These are phyloP conservation scores for Aspergillus flavus DNA, from an alignment of 2,329 filamentous ascomycete genomes.

Conservation along the genomic window DNA sequence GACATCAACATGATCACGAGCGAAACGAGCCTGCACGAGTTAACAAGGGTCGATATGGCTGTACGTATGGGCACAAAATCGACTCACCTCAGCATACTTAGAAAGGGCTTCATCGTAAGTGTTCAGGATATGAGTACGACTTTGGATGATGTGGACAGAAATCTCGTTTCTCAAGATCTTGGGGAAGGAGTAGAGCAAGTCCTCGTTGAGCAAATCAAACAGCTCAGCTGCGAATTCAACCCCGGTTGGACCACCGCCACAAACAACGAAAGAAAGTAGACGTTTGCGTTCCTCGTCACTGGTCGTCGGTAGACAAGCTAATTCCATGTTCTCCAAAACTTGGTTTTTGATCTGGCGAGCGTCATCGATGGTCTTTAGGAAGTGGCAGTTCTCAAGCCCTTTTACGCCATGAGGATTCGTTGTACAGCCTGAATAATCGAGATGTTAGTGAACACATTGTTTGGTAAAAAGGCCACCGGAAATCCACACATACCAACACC, in stretches of 20 bases:
- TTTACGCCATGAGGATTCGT: slow-evolving; percentile 96
- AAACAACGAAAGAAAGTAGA: slow-evolving; percentile 92
- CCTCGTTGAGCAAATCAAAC: slow-evolving; percentile 94
- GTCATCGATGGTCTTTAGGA: slow-evolving; percentile 93
- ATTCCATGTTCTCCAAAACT: slow-evolving; percentile 85
- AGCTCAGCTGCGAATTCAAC: slow-evolving; percentile 97
- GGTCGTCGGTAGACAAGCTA: slow-evolving; percentile 90
- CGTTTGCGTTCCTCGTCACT: slow-evolving; percentile 82
- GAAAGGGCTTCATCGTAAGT: slow-evolving; percentile 96
- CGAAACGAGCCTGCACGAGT: slow-evolving; percentile 66
- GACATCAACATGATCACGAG: slow-evolving; percentile 87
- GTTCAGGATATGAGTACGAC: slow-evolving; percentile 91
- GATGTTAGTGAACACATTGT: neutral
- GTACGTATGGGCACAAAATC: neutral
- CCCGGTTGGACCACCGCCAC: slow-evolving; percentile 91
- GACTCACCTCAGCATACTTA: slow-evolving; percentile 74
- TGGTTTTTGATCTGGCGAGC: slow-evolving; percentile 86
- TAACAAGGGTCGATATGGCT: slow-evolving; percentile 1
- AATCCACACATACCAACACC: slow-evolving; percentile 65
- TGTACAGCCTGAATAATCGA: slow-evolving; percentile 62
- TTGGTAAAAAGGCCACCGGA: neutral
- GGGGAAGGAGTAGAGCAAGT: slow-evolving; percentile 81
- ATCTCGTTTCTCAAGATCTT: slow-evolving; percentile 94
- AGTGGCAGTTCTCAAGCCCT: slow-evolving; percentile 89
- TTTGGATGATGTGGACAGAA: slow-evolving; percentile 95